These are phyloP conservation scores for Lichtheimia ramosa DNA, from an alignment of 371 early-diverging fungal species.

Conservation along the genomic window DNA sequence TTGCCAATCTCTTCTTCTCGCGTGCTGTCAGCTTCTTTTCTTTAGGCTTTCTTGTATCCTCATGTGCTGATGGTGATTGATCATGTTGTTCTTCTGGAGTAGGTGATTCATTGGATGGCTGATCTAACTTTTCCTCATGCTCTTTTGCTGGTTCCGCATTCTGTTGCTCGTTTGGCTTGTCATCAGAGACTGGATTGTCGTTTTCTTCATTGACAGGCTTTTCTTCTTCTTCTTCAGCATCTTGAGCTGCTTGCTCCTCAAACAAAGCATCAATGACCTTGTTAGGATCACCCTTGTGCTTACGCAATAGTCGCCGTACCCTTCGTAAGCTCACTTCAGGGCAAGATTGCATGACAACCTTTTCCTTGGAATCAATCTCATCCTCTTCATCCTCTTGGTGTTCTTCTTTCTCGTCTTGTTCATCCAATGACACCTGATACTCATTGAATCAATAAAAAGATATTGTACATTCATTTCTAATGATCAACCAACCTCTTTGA, in stretches of 20 bases:
- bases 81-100: background rate
- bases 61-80: too few relatives aligned
- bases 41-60: background rate
- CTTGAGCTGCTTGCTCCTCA: conserved; percentile 13
- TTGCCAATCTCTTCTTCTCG: background rate
- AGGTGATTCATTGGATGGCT: background rate
- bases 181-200: too few relatives aligned
- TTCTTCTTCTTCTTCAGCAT: background rate
- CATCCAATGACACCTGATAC: background rate
- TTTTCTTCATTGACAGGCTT: background rate
- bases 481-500: conserved; percentile 27
- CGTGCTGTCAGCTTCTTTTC: background rate
- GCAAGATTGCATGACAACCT: conserved; percentile 47
- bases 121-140: too few relatives aligned
- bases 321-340: conserved; percentile 42
- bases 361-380: conserved; percentile 41
- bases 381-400: conserved; percentile 21
- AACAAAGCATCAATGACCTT: conserved; percentile 60
- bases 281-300: conserved; percentile 46
- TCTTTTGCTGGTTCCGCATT: too few relatives aligned
- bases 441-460: background rate
- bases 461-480: too few relatives aligned
- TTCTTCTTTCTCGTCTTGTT: conserved; percentile 3
- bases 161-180: too few relatives aligned
- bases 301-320: conserved; percentile 53